Conservation (phyloP, 2,329 filamentous ascomycete genomes). For the Aspergillus puulaauensis region DNA sequence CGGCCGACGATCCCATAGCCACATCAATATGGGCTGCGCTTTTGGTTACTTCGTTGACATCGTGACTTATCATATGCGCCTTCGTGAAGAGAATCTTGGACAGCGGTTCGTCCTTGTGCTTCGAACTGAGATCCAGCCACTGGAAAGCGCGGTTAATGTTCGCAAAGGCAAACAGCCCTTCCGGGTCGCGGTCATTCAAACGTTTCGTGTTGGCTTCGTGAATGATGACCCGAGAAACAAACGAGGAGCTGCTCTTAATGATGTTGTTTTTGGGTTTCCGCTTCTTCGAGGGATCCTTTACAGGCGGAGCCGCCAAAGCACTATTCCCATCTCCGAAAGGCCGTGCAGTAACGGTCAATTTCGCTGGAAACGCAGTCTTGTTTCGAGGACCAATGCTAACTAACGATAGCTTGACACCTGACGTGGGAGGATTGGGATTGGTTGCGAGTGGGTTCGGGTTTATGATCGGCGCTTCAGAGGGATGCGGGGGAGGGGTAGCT, state of each 20-base stretch:
- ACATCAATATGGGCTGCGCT: slow-evolving; percentile 79
- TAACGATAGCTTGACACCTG: slow-evolving; percentile 81
- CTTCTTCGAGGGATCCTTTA: slow-evolving; percentile 70
- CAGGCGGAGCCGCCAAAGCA: slow-evolving; percentile 61
- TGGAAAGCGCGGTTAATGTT: slow-evolving; percentile 96
- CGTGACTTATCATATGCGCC: slow-evolving; percentile 91
- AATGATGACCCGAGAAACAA: slow-evolving; percentile 93
- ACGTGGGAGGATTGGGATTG: slow-evolving; percentile 75
- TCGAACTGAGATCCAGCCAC: slow-evolving; percentile 85
- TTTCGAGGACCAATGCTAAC: slow-evolving; percentile 67
- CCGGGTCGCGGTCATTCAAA: slow-evolving; percentile 71
- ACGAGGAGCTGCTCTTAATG: slow-evolving; percentile 96
- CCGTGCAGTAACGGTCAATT: slow-evolving; percentile 51
- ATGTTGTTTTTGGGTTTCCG: slow-evolving; percentile 98
- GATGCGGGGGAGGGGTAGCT: slow-evolving; percentile 91
- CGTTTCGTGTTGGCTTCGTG: slow-evolving; percentile 79
- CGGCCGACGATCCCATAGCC: slow-evolving; percentile 92
- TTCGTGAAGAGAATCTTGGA: slow-evolving; percentile 97
- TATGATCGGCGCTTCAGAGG: slow-evolving; percentile 81
- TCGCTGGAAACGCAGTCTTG: slow-evolving; percentile 47
- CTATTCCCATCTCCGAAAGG: slow-evolving; percentile 86
- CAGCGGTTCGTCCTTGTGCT: slow-evolving; percentile 73
- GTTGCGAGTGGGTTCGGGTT: slow-evolving; percentile 93
- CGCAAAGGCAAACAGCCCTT: slow-evolving; percentile 86
- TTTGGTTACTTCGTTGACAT: slow-evolving; percentile 83